phyloP scores from a whole-genome alignment of 2,329 filamentous ascomycete species.

The Atkinsonella texensis region DNA sequence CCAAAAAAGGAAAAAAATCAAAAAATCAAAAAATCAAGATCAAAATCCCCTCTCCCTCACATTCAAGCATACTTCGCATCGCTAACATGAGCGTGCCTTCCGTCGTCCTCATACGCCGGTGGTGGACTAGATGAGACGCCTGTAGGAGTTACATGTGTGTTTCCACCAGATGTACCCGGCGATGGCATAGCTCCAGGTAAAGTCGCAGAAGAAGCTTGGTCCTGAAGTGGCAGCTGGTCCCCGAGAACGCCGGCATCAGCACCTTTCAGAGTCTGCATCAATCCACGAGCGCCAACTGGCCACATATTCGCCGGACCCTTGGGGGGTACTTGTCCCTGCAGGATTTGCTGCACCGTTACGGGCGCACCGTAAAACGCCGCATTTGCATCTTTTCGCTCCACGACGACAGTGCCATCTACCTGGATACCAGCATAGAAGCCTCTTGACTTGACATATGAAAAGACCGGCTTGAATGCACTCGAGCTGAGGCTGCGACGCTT shows the following conservation, averaged over 20 bases:
- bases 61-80: constrained; percentile 6
- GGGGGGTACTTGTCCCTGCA: constrained; percentile 27
- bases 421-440: constrained; percentile 82
- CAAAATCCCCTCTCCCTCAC: neutral
- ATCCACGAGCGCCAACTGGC: constrained; percentile 19
- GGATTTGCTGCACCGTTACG: constrained; percentile 33
- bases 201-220: neutral
- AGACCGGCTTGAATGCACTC: constrained; percentile 29
- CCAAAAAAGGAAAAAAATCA: no score
- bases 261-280: constrained; percentile 19
- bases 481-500: constrained; percentile 19
- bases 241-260: constrained; percentile 18
- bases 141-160: neutral
- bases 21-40: no score
- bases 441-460: constrained; percentile 71
- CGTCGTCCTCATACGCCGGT: constrained; percentile 7
- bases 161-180: neutral
- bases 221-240: neutral
- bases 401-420: constrained; percentile 75
- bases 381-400: constrained; percentile 81
- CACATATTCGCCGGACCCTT: constrained; percentile 17
- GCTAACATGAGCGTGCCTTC: constrained; percentile 5
- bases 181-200: neutral
- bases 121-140: neutral
- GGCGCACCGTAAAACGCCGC: constrained; percentile 69